phyloP scores from a whole-genome alignment of 768 basidiomycete species.

The Suillus sp. region DNA sequence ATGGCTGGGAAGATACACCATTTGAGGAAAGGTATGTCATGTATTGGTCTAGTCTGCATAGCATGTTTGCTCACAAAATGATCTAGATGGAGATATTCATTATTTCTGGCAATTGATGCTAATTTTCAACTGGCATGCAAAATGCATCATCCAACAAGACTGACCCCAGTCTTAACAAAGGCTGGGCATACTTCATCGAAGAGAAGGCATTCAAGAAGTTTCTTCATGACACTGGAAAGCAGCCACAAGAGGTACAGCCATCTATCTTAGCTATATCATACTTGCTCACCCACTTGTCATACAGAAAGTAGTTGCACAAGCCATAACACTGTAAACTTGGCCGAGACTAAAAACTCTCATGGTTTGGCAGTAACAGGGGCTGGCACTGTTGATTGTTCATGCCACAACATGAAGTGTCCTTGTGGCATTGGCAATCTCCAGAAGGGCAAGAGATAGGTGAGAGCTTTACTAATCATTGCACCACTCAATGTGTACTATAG shows the following conservation, averaged over 20 bases:
- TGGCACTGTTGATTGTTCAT: too few relatives aligned
- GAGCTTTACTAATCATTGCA: too few relatives aligned
- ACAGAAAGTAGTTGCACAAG: too few relatives aligned
- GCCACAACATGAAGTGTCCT: too few relatives aligned
- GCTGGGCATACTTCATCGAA: conserved; percentile 31
- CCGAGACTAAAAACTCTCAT: too few relatives aligned
- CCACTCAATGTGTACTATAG: too few relatives aligned
- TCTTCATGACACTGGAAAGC: conserved; percentile 19
- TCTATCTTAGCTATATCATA: not conserved
- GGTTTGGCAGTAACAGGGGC: too few relatives aligned
- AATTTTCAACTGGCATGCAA: conserved; percentile 35
- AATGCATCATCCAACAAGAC: conserved; percentile 18
- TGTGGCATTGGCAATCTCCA: too few relatives aligned
- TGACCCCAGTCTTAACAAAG: conserved; percentile 28
- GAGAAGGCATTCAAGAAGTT: conserved; percentile 21
- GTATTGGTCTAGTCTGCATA: not conserved
- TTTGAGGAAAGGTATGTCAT: not conserved
- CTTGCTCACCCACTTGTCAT: conserved; percentile 1
- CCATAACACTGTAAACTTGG: too few relatives aligned
- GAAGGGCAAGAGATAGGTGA: too few relatives aligned
- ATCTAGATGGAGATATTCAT: conserved; percentile 30
- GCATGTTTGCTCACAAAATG: not conserved
- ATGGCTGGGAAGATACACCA: conserved; percentile 1
- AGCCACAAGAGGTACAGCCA: conserved; percentile 21
- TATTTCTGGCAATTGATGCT: conserved; percentile 34